Conservation (phyloP, 208 protist genomes). For the Sergeia podlipaevii region DNA sequence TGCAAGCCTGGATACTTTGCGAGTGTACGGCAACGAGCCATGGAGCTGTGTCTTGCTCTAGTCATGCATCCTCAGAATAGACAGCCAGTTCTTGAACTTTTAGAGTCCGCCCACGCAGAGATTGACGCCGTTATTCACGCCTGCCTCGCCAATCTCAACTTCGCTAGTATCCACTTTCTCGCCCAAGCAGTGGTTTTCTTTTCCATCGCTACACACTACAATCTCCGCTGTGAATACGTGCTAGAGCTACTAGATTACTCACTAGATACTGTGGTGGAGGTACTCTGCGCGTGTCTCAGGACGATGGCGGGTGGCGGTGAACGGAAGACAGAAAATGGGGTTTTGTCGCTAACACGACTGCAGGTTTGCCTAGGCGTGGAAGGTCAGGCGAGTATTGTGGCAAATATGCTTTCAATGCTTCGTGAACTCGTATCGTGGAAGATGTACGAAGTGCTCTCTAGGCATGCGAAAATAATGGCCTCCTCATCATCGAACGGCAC, state of each 20-base stretch:
- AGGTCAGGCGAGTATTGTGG: constrained; percentile 9
- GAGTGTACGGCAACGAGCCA: neutral
- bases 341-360: too few relatives aligned
- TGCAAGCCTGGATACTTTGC: neutral
- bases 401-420: constrained; percentile 19
- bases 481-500: constrained; percentile 6
- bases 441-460: constrained; percentile 22
- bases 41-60: constrained; percentile 4
- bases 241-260: constrained; percentile 9
- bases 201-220: neutral
- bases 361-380: too few relatives aligned
- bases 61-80: constrained; percentile 2
- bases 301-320: neutral
- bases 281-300: neutral
- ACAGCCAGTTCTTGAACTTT: neutral
- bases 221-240: constrained; percentile 3
- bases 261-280: neutral
- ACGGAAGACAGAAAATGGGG: neutral
- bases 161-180: too few relatives aligned
- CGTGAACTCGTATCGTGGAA: constrained; percentile 38
- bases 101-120: constrained; percentile 1
- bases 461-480: neutral
- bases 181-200: constrained; percentile 2
- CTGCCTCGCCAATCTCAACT: neutral
- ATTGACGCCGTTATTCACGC: neutral